Base-by-base conservation (phyloP, 2,329 filamentous ascomycete species). In the Aspergillus vadensis region DNA sequence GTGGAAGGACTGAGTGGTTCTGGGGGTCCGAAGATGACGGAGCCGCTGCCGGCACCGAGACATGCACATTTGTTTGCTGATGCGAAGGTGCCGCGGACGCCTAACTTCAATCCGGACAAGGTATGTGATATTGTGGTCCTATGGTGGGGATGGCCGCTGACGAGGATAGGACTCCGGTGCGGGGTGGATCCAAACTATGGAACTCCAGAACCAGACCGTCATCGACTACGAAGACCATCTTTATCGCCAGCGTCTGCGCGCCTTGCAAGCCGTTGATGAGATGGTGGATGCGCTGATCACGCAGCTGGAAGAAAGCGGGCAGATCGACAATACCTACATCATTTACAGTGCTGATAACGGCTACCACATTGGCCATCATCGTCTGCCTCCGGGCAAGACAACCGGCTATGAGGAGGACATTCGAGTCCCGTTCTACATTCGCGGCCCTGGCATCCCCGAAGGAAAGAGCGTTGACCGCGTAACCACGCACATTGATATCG, bases 401-500 rank as follows among this genome's bases (percentile, higher is more conserved):
- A 86, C 83, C 58, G 82, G 80, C 0, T 86, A 82, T 57, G 85
- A 87, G 38, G 83, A 85, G 54, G 85, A 87, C 61, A 83, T 87
- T 61, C 82, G 85, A 2, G 82, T 88, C 0, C 85, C 86, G 0
- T 78, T 88, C 4, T 79, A 86, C 38, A 80, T 89, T 17, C 79
- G 86, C 9, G 86, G 86, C 0, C 86, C 86, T 0, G 83, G 84
- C 0, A 74, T 88, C 2, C 72, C 80, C 0, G 65, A 71, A 10
- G 80, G 80, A 1, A 64, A 76, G 7, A 74, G 72, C 0, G 73
- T 77, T 3, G 72, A 82, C 21, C 70, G 80, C 4, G 82, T 86
- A 2, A 88, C 85, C 0, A 84, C 85, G 0, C 88, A 90, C 62
- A 86, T 86, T 3, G 87, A 89, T 65, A 73, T 90, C 2, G 85